Conservation (phyloP, 495 filamentous ascomycete species). For the Peziza echinospora region DNA sequence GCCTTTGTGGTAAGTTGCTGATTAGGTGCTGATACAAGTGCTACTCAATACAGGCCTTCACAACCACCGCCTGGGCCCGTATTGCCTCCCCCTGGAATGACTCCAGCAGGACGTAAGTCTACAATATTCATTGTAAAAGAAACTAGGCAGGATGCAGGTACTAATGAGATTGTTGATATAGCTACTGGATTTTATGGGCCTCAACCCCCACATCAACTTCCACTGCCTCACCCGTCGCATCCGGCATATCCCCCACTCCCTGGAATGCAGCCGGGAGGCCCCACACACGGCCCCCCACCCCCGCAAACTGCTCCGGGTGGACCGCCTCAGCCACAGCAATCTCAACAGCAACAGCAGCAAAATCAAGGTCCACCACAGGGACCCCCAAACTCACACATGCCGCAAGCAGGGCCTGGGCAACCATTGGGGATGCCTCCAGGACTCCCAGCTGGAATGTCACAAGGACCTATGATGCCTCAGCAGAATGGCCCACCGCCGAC, state of each 20-base stretch:
- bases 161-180: not conserved
- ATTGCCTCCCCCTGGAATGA: not conserved
- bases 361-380: not conserved
- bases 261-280: not conserved
- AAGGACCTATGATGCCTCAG: not conserved
- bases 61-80: not conserved
- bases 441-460: not conserved
- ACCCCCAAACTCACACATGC: not conserved
- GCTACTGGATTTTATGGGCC: not conserved
- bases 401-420: not conserved
- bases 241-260: not conserved
- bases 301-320: not conserved
- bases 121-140: not conserved
- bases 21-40: no score
- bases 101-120: not conserved
- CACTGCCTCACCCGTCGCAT: not conserved
- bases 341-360: not conserved
- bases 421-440: not conserved
- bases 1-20: no score
- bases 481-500: not conserved
- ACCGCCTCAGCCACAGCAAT: not conserved
- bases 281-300: not conserved
- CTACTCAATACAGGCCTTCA: no score
- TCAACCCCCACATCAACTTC: not conserved
- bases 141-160: not conserved